These are phyloP conservation scores for Cutaneotrichosporon daszewskae DNA, from an alignment of 1,284 basidiomycete genomes.

Conservation along the genomic window DNA sequence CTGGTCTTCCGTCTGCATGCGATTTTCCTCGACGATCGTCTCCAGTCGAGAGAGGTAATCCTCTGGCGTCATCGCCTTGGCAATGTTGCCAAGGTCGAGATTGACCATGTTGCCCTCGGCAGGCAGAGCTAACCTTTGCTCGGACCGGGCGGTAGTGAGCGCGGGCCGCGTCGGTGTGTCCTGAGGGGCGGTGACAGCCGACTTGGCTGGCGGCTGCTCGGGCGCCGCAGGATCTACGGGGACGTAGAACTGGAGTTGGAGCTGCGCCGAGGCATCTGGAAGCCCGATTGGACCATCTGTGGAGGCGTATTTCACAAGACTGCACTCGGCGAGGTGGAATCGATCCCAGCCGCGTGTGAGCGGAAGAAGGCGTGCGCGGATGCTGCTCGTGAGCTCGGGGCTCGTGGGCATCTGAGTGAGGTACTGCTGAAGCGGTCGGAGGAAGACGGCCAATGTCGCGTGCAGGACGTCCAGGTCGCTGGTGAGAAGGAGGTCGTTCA, in stretches of 20 bases:
- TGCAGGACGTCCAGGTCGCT: slow-evolving; percentile 86
- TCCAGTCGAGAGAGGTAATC: slow-evolving; percentile 58
- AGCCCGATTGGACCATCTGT: slow-evolving; percentile 3
- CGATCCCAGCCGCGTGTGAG: slow-evolving; percentile 35
- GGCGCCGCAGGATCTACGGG: slow-evolving; percentile 3
- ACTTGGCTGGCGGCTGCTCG: slow-evolving; percentile 3
- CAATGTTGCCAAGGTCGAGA: slow-evolving; percentile 34
- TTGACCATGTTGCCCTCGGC: slow-evolving; percentile 22
- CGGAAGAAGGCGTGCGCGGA: slow-evolving; percentile 42
- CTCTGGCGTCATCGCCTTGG: slow-evolving; percentile 5
- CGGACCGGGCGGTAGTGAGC: slow-evolving; percentile 3
- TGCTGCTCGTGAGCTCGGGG: slow-evolving; percentile 53
- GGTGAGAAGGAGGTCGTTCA: slow-evolving; percentile 77
- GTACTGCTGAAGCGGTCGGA: slow-evolving; percentile 92
- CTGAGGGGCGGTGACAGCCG: neutral
- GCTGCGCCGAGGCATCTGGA: slow-evolving; percentile 23
- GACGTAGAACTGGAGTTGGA: slow-evolving; percentile 49
- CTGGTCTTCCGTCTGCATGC: slow-evolving; percentile 75
- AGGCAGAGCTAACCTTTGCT: neutral
- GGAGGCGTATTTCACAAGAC: slow-evolving; percentile 46
- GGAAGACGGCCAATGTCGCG: slow-evolving; percentile 73
- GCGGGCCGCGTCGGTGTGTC: slow-evolving; percentile 26
- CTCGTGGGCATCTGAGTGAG: slow-evolving; percentile 65
- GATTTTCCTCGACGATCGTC: slow-evolving; percentile 64
- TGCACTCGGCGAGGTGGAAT: slow-evolving; percentile 40